Evolutionary conservation across 2,329 filamentous ascomycete genomes (phyloP).

Genomic region (Neocucurbitaria cava): DNA sequence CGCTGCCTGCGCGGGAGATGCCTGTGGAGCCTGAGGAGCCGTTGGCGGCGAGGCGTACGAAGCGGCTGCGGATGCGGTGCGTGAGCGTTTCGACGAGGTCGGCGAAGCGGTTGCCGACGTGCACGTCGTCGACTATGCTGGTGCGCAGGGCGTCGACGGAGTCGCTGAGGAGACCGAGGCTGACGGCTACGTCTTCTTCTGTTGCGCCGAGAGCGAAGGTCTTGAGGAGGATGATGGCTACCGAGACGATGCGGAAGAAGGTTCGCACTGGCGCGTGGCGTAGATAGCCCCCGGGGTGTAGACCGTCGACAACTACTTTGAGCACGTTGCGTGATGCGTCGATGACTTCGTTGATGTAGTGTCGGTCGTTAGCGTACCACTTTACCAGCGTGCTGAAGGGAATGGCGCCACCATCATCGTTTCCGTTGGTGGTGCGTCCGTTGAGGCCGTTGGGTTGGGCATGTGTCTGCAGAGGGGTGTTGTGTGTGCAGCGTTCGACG

Average conservation of each 20-base stretch:
- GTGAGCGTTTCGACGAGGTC: slow-evolving; percentile 82
- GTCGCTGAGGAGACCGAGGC: slow-evolving; percentile 75
- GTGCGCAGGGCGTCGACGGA: slow-evolving; percentile 77
- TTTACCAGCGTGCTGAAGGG: slow-evolving; percentile 54
- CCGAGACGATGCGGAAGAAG: slow-evolving; percentile 85
- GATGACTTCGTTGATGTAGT: slow-evolving; percentile 74
- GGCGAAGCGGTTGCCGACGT: slow-evolving; percentile 83
- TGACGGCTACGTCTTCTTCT: slow-evolving; percentile 77
- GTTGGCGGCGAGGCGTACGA: slow-evolving; percentile 65
- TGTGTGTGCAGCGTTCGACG: slow-evolving; percentile 87
- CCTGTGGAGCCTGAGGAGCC: slow-evolving; percentile 46
- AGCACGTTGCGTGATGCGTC: slow-evolving; percentile 80
- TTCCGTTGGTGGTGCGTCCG: slow-evolving; percentile 26
- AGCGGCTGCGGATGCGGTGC: slow-evolving; percentile 74
- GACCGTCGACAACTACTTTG: slow-evolving; percentile 75
- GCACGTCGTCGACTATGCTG: slow-evolving; percentile 84
- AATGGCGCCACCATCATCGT: slow-evolving; percentile 51
- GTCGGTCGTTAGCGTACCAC: slow-evolving; percentile 65
- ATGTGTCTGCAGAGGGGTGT: slow-evolving; percentile 58
- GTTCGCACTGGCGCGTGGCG: slow-evolving; percentile 84
- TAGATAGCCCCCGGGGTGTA: slow-evolving; percentile 76
- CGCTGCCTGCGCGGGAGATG: slow-evolving; percentile 48
- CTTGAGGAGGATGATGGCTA: slow-evolving; percentile 83
- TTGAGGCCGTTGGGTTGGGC: slow-evolving; percentile 36
- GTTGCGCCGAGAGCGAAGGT: slow-evolving; percentile 83